phyloP scores from a whole-genome alignment of 129 eudicot genomes.

The Scalesia atractyloides region DNA sequence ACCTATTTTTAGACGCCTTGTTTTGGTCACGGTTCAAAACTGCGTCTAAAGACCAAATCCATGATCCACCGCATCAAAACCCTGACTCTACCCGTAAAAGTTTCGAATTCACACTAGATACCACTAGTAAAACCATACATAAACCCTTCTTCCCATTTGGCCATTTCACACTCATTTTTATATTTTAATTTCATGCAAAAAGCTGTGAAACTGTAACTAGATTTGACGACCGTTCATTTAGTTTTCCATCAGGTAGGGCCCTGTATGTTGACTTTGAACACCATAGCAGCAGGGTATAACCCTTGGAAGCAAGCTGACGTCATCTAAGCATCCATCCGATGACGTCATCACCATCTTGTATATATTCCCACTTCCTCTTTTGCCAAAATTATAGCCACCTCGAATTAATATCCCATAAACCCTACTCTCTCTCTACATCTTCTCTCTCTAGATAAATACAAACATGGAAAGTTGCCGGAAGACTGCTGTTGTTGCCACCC shows the following conservation, averaged over 20 bases:
- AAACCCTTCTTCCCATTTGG: too few species aligned
- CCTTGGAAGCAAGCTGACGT: slow-evolving; percentile 21
- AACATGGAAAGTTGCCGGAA: slow-evolving; percentile 32
- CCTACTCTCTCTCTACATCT: background rate
- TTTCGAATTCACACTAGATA: too few species aligned
- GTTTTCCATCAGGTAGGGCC: slow-evolving; percentile 26
- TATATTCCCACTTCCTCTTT: slow-evolving; percentile 18
- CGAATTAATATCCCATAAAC: background rate
- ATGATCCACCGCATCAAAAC: too few species aligned
- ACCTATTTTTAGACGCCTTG: too few species aligned
- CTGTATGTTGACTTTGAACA: slow-evolving; percentile 20
- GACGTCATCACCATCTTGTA: slow-evolving; percentile 15
- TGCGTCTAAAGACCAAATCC: too few species aligned
- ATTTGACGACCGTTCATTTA: slow-evolving; percentile 9
- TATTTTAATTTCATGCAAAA: slow-evolving; percentile 2
- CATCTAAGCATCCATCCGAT: slow-evolving; percentile 27
- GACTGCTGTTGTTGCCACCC: slow-evolving; percentile 17
- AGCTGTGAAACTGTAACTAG: slow-evolving; percentile 19
- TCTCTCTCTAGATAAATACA: slow-evolving; percentile 9
- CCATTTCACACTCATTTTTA: background rate
- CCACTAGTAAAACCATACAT: too few species aligned
- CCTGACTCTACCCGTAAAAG: too few species aligned
- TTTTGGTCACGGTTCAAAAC: too few species aligned
- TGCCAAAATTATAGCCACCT: background rate
- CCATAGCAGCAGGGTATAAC: background rate